Conservation (phyloP, 2,329 filamentous ascomycete genomes). For the Claviceps sp. region DNA sequence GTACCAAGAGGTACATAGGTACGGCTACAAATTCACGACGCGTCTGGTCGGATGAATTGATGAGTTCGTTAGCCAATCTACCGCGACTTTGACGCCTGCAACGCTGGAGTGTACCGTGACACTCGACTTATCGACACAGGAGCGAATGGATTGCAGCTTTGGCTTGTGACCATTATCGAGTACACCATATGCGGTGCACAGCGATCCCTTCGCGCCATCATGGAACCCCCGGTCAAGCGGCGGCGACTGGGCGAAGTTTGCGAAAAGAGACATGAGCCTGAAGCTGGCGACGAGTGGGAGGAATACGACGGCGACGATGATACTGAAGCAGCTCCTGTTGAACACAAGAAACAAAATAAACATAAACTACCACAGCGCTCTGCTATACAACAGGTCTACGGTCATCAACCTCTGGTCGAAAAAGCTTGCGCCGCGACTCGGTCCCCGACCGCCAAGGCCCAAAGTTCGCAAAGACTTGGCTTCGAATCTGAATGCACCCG, state of each 20-base stretch:
- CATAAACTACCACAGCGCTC: constrained; percentile 22
- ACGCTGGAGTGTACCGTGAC: background rate
- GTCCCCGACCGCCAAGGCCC: constrained; percentile 73
- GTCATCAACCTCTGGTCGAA: constrained; percentile 45
- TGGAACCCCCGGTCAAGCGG: constrained; percentile 50
- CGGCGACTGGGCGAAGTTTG: constrained; percentile 36
- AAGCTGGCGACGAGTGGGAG: constrained; percentile 3
- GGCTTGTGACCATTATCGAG: background rate
- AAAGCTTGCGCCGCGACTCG: constrained; percentile 54
- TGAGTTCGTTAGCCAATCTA: background rate
- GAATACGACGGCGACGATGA: constrained; percentile 23
- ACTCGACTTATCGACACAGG: background rate
- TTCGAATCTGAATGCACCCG: constrained; percentile 71
- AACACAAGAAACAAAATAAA: constrained; percentile 15
- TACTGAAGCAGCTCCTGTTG: constrained; percentile 34
- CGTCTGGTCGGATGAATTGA: constrained; percentile 2
- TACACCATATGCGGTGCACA: constrained; percentile 5
- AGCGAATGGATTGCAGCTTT: background rate
- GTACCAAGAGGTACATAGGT: no score
- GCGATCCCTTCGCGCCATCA: constrained; percentile 14
- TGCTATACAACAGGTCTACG: constrained; percentile 32
- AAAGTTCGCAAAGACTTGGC: constrained; percentile 80
- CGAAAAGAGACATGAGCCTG: constrained; percentile 10
- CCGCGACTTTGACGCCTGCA: background rate
- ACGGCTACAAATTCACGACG: constrained; percentile 4